Evolutionary conservation across 2,329 filamentous ascomycete genomes (phyloP).

Genomic region (Pseudocercospora pini-densiflorae): DNA sequence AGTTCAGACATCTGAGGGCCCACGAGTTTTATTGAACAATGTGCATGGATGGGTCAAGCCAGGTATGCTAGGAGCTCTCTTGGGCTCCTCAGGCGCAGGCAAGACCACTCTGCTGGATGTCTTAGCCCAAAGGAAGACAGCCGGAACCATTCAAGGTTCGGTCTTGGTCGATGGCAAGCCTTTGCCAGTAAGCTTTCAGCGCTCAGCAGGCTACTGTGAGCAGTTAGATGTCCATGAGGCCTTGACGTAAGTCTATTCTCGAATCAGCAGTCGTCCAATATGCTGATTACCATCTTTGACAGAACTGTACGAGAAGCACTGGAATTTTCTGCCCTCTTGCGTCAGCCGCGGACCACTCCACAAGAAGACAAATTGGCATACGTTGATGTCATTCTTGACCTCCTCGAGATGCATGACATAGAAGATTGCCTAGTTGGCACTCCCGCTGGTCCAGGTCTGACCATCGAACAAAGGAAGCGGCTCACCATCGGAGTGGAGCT

Average conservation of each 20-base stretch:
- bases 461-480: constrained; percentile 59
- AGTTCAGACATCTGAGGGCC: constrained; percentile 55
- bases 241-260: constrained; percentile 46
- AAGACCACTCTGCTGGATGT: constrained; percentile 46
- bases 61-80: constrained; percentile 75
- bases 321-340: constrained; percentile 66
- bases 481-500: constrained; percentile 62
- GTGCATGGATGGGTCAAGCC: constrained; percentile 75
- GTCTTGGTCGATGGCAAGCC: constrained; percentile 49
- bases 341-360: constrained; percentile 62
- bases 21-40: constrained; percentile 58
- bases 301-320: constrained; percentile 67
- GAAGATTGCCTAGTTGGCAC: constrained; percentile 67
- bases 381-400: constrained; percentile 63
- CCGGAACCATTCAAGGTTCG: constrained; percentile 49
- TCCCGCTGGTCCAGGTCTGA: constrained; percentile 56
- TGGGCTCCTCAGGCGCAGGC: constrained; percentile 72
- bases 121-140: constrained; percentile 49
- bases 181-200: constrained; percentile 51
- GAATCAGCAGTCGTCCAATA: neutral
- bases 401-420: constrained; percentile 69
- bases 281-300: neutral
- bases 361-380: constrained; percentile 68
- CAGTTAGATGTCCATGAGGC: constrained; percentile 71
- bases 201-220: constrained; percentile 59